Percentiles rank a stretch among this genome's conserved stretches.
These are phyloP conservation scores for Boletus huronensis DNA, from an alignment of 768 basidiomycete species.

Conservation along the genomic window DNA sequence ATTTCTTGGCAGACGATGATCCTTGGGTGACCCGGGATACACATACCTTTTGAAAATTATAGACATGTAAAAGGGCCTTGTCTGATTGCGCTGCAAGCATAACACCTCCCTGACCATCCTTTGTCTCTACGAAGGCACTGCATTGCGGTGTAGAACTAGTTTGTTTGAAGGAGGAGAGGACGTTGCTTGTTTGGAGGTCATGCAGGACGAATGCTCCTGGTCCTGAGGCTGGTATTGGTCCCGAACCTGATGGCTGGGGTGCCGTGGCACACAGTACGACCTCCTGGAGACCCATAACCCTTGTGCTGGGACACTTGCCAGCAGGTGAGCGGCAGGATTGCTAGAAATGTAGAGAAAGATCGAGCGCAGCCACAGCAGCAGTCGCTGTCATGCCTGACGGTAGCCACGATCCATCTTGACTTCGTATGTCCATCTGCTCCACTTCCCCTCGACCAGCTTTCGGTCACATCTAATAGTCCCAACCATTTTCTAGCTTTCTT, in stretches of 20 bases:
- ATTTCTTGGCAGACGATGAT: not conserved
- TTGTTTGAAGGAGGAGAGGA: slow-evolving; percentile 87
- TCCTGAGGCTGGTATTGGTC: slow-evolving; percentile 39
- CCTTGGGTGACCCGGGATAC: slow-evolving; percentile 5
- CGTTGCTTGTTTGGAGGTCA: slow-evolving; percentile 74
- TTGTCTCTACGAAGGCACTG: slow-evolving; percentile 65
- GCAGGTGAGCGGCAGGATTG: not conserved
- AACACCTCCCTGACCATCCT: slow-evolving; percentile 74
- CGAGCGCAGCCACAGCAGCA: slow-evolving; percentile 18
- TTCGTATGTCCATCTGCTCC: not conserved
- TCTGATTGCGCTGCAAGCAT: slow-evolving; percentile 84
- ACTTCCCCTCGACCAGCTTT: not conserved
- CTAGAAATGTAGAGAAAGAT: slow-evolving; percentile 3
- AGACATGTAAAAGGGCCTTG: slow-evolving; percentile 85
- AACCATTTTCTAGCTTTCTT: not conserved
- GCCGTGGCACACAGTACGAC: slow-evolving; percentile 61
- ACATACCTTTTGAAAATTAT: slow-evolving; percentile 87
- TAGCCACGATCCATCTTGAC: not conserved
- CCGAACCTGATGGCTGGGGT: slow-evolving; percentile 38
- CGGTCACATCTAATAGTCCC: not conserved
- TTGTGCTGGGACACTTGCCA: not conserved
- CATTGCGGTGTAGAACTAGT: slow-evolving; percentile 62
- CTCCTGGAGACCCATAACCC: slow-evolving; percentile 61
- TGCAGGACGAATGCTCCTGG: slow-evolving; percentile 70
- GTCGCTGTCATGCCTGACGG: not conserved